Evolutionary conservation across 495 filamentous ascomycete genomes (phyloP), one percentile per base, ranked within the genome.

Genomic region (Neurospora sp.): DNA sequence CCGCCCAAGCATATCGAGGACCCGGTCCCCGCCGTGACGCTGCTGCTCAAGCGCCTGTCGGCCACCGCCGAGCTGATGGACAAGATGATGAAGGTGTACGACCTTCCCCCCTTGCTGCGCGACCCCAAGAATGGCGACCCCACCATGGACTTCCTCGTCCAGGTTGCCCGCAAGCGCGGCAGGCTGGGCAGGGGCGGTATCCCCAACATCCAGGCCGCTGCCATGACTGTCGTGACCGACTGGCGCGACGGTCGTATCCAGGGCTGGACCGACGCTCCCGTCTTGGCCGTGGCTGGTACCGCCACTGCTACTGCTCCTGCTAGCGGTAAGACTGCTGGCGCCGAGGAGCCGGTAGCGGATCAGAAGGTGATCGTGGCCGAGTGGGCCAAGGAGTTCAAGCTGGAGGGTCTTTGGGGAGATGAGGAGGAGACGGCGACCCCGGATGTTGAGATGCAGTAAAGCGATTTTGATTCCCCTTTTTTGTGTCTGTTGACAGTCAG

Each of bases 171-270:
- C 79, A 97, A 97, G 84, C 87, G 96, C 46, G 96, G 96, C 16
- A 84, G 96, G 72, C 85, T 99, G 6, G 94, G 96, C 37, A 93
- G 93, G 76, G 92, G 93, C 6, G 96, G 96, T 41, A 86, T 98
- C 41, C 96, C 96, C 48, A 98, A 99, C 81, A 79, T 97, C 62
- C 84, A 89, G 73, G 89, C 92, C 71, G 96, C 96, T 7, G 96
- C 94, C 40, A 95, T 94, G 87, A 91, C 92, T 3, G 95, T 99
- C 23, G 89, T 99, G 73, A 94, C 89, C 66, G 96, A 99, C 85
- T 97, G 96, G 94, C 86, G 96, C 70, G 96, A 98, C 81, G 96
- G 95, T 7, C 86, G 96, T 39, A 97, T 99, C 72, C 93, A 97
- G 80, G 95, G 95, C 35, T 98, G 95, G 95, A 87, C 88, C 31